phyloP scores from a whole-genome alignment of 2,329 filamentous ascomycete genomes.

The Purpureocillium lavendulum region DNA sequence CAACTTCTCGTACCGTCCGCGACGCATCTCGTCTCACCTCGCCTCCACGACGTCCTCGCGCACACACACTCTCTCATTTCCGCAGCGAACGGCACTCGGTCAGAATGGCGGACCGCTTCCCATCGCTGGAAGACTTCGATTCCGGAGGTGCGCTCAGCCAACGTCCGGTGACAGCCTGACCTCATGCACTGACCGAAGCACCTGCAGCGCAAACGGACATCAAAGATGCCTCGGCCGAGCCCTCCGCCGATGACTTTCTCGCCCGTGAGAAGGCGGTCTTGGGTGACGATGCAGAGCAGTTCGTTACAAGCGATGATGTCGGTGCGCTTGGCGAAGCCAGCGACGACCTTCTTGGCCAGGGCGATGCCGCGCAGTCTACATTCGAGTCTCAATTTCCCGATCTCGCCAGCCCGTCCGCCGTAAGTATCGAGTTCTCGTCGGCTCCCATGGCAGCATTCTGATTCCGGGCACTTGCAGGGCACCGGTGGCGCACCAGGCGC shows the following conservation, averaged over 20 bases:
- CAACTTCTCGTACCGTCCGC: too few species aligned
- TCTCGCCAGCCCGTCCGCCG: constrained; percentile 39
- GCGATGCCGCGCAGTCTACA: constrained; percentile 39
- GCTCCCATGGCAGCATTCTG: neutral
- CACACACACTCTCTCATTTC: too few species aligned
- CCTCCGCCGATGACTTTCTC: constrained; percentile 75
- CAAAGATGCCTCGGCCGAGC: constrained; percentile 46
- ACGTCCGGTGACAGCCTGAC: neutral
- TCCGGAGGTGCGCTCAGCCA: constrained; percentile 41
- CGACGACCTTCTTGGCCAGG: constrained; percentile 66
- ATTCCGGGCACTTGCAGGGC: constrained; percentile 13
- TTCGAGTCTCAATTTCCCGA: constrained; percentile 93
- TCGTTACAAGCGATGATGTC: constrained; percentile 67
- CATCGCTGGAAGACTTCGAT: constrained; percentile 72
- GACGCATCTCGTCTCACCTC: too few species aligned
- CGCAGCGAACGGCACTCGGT: too few species aligned
- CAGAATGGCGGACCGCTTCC: constrained; percentile 70
- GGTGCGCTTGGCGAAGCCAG: constrained; percentile 54
- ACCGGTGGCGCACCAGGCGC: constrained; percentile 17
- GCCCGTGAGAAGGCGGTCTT: constrained; percentile 83
- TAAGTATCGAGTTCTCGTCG: constrained; percentile 12
- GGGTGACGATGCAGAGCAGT: constrained; percentile 89
- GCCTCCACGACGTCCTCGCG: too few species aligned
- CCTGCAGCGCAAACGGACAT: constrained; percentile 58
- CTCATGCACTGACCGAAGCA: constrained; percentile 11